Evolutionary conservation across 345 rosid genomes (phyloP).

Genomic region (Eucalyptus cloeziana): DNA sequence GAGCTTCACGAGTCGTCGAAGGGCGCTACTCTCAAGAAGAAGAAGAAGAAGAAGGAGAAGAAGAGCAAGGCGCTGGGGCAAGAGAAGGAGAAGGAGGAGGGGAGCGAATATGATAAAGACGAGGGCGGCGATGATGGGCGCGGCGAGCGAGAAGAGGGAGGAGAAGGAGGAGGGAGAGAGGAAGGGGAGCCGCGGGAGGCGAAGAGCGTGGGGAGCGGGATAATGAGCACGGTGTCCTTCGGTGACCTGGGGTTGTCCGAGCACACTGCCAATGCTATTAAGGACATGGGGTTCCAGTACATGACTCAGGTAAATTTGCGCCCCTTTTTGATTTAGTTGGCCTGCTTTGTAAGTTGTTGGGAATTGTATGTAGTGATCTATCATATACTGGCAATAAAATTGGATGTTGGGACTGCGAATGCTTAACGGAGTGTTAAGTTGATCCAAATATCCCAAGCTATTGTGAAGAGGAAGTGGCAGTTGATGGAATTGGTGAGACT

Average conservation of each 20-base stretch:
- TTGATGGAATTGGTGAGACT: background rate
- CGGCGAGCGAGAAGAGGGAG: background rate
- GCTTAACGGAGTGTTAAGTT: background rate
- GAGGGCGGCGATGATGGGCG: background rate
- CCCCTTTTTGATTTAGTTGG: background rate
- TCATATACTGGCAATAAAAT: background rate
- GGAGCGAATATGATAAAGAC: background rate
- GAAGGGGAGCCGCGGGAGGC: background rate
- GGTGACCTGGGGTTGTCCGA: constrained; percentile 62
- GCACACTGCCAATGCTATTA: constrained; percentile 50
- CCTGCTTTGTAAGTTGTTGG: background rate
- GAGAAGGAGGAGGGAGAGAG: background rate
- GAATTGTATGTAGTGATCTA: background rate
- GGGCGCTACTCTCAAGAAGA: background rate
- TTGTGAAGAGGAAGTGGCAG: background rate
- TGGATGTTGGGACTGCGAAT: background rate
- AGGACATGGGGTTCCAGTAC: constrained; percentile 64
- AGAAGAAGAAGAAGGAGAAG: background rate
- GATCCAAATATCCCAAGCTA: background rate
- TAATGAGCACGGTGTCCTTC: constrained; percentile 70
- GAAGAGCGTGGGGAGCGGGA: constrained; percentile 33
- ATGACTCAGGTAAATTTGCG: constrained; percentile 64
- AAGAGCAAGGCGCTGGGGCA: background rate
- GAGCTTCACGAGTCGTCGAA: background rate
- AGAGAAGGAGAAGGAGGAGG: background rate